phyloP scores from a whole-genome alignment of 768 basidiomycete genomes.

The Xerocomellus chrysenteron region DNA sequence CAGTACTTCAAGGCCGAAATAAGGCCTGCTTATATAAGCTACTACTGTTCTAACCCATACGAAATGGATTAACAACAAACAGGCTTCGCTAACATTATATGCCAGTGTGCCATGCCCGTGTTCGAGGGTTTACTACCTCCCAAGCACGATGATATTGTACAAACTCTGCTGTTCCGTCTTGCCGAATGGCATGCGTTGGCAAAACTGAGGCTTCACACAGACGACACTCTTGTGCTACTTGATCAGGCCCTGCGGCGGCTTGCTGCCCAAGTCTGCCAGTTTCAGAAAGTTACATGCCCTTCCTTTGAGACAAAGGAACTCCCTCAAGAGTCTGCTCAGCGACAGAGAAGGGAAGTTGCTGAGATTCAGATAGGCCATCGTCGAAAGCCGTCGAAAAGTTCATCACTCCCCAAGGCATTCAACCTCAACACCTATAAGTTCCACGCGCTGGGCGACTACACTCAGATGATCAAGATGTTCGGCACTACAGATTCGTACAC shows the following conservation, averaged over 20 bases:
- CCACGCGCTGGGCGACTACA: too few relatives aligned
- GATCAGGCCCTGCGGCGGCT: background rate
- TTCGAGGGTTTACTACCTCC: conserved; percentile 39
- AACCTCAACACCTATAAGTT: conserved; percentile 18
- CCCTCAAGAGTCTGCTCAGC: background rate
- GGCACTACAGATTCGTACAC: too few relatives aligned
- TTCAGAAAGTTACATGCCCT: background rate
- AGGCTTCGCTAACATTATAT: background rate
- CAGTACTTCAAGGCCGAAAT: too few relatives aligned
- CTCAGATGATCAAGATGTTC: too few relatives aligned
- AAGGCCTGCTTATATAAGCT: too few relatives aligned
- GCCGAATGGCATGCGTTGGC: too few relatives aligned
- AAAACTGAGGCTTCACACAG: background rate
- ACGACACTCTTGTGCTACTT: background rate
- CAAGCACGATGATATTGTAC: conserved; percentile 19
- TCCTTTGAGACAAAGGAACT: background rate
- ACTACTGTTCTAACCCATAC: too few relatives aligned
- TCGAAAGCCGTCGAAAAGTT: background rate
- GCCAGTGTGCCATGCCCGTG: conserved; percentile 37
- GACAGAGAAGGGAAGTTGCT: background rate
- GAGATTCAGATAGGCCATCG: background rate
- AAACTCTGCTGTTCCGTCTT: conserved; percentile 21
- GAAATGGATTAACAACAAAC: too few relatives aligned
- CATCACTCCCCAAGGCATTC: conserved; percentile 7
- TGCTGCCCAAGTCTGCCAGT: background rate